A percentile compares a stretch with the other conserved stretches of the same genome.
These are phyloP conservation scores for Arxiozyma heterogenica DNA, from an alignment of 1,139 yeast genomes.

Conservation along the genomic window DNA sequence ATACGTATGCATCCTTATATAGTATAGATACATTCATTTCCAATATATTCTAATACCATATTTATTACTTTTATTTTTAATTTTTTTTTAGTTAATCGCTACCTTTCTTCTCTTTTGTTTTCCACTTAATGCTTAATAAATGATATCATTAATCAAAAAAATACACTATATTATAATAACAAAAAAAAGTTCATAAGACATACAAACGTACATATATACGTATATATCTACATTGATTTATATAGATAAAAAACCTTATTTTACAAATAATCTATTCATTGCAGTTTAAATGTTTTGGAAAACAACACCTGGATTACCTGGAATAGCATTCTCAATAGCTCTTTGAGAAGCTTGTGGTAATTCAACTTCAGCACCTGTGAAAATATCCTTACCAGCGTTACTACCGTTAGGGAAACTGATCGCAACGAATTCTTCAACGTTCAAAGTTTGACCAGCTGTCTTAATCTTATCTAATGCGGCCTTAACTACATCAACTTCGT, in stretches of 20 bases:
- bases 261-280: neutral
- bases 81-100: neutral
- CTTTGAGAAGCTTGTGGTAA: slow-evolving; percentile 51
- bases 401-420: slow-evolving; percentile 54
- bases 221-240: too few species aligned
- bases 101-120: neutral
- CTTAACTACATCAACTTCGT: slow-evolving; percentile 63
- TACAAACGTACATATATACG: neutral
- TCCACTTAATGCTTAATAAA: too few species aligned
- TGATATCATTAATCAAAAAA: neutral
- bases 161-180: too few species aligned
- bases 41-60: too few species aligned
- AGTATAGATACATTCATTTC: too few species aligned
- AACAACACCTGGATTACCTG: slow-evolving; percentile 86
- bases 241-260: too few species aligned
- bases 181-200: too few species aligned
- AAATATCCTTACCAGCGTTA: slow-evolving; percentile 50
- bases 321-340: slow-evolving; percentile 74
- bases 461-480: slow-evolving; percentile 46
- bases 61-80: too few species aligned
- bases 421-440: slow-evolving; percentile 44
- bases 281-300: slow-evolving; percentile 45
- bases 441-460: slow-evolving; percentile 56
- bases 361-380: slow-evolving; percentile 63
- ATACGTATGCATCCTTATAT: too few species aligned